Evolutionary conservation across 2,329 filamentous ascomycete species (phyloP), one percentile per base, ranked within the genome.

Genomic region (Epichloe bromicola): DNA sequence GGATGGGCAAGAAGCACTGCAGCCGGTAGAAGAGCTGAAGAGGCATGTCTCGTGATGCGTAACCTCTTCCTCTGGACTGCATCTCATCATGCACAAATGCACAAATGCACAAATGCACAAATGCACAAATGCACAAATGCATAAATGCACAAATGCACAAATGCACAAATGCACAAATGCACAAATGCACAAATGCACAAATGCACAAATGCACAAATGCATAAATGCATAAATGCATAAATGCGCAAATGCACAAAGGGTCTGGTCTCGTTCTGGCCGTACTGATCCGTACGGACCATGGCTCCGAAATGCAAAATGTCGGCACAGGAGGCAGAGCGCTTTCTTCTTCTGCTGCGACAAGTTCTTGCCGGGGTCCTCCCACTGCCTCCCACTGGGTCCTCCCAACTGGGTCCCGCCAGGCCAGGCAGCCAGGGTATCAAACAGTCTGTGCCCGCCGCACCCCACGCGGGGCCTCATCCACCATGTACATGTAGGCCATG

Each of bases 41-140:
- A 8, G 26, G 26, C 26, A 26, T 26, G 26, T 8, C 26, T 3
- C 26, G 26, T 26, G 26, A 26, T 26, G 1, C 26, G 26, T 26
- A 8, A 26, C 1, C 2, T 26, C 7, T 1, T 26, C 7, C 26
- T 8, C 26, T 3, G 26, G 26, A 26, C 23, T 36, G 43, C 43
- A 34, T 8, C 43, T 33, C 42, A 33, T 34, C n/a, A 33, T 38
- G 12, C 34, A 26, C 20, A 19, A 19, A 19, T 19, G 19, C 19
- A 19, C 6, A 26, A 47, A 47, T 47, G 45, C 45, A 47, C 45
- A 36, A 47, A 47, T n/a, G n/a, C n/a, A n/a, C n/a, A n/a, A n/a
- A 33, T 38, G 12, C 34, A 26, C 20, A 19, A 19, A 19, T 19
- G 19, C 19, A 19, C 6, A 26, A 47, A 47, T 47, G 45, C n/a